Evolutionary conservation across 2,329 filamentous ascomycete species (phyloP).

Genomic region (Phaeosphaeriaceae sp.): DNA sequence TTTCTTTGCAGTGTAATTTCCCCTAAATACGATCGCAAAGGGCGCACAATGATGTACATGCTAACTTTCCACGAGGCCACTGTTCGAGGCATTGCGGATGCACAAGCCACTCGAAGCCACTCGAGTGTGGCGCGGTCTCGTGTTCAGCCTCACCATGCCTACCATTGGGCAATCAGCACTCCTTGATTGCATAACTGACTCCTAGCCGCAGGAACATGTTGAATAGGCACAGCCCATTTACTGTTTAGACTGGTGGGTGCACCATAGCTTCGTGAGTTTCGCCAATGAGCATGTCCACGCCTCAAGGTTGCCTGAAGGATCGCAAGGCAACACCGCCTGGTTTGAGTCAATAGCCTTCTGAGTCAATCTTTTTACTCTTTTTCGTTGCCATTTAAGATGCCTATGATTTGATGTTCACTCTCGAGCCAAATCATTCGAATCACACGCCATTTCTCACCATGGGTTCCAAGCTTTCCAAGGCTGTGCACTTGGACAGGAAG

Average conservation of each 20-base stretch:
- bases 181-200: background rate
- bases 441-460: conserved; percentile 17
- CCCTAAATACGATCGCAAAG: no score
- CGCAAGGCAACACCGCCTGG: conserved; percentile 30
- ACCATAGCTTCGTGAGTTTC: background rate
- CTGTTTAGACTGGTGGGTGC: conserved; percentile 4
- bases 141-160: background rate
- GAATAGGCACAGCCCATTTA: background rate
- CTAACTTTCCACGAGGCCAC: no score
- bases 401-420: conserved; percentile 6
- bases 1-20: no score
- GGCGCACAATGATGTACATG: no score
- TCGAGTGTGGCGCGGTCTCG: background rate
- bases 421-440: background rate
- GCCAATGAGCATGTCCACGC: conserved; percentile 26
- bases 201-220: background rate
- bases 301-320: conserved; percentile 32
- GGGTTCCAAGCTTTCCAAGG: conserved; percentile 37
- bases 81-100: no score
- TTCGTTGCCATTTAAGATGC: background rate
- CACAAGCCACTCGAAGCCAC: background rate
- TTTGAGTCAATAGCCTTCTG: conserved; percentile 31
- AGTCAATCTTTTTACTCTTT: conserved; percentile 17
- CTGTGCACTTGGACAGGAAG: conserved; percentile 23
- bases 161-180: conserved; percentile 11